Percentiles rank a stretch among this genome's conserved stretches.
Conservation (phyloP, 495 filamentous ascomycete genomes). For the Penicillium bovifimosum region DNA sequence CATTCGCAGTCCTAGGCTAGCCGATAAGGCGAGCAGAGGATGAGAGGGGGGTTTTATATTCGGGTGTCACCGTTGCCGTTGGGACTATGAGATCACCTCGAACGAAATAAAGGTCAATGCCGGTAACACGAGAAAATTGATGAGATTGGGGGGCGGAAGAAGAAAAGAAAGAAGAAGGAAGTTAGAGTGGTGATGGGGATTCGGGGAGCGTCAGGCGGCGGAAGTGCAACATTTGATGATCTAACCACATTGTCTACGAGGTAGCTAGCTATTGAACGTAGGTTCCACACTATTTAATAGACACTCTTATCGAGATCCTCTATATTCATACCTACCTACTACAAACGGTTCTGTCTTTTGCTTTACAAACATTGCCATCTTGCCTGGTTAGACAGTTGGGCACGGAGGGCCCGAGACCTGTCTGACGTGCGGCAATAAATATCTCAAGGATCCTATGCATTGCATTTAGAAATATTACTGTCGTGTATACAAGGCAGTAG, state of each 20-base stretch:
- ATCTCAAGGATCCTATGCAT: background rate
- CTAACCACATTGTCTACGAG: slow-evolving; percentile 6
- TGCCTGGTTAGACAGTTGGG: slow-evolving; percentile 5
- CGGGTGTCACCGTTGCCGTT: slow-evolving; percentile 7
- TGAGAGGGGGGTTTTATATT: slow-evolving; percentile 1
- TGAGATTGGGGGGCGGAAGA: background rate
- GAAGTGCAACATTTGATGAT: slow-evolving; percentile 33
- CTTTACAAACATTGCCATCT: background rate
- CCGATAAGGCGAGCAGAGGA: slow-evolving; percentile 16
- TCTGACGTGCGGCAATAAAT: background rate
- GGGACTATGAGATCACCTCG: slow-evolving; percentile 9
- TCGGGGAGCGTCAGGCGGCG: slow-evolving; percentile 37
- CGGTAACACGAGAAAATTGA: background rate
- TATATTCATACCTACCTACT: background rate
- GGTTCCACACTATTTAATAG: background rate
- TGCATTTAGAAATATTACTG: background rate
- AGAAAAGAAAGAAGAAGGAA: slow-evolving; percentile 6
- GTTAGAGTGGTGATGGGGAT: slow-evolving; percentile 27
- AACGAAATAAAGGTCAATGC: background rate
- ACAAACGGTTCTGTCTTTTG: background rate
- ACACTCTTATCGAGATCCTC: too few relatives aligned
- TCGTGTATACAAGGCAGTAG: background rate
- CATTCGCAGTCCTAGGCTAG: slow-evolving; percentile 35
- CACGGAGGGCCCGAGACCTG: slow-evolving; percentile 4
- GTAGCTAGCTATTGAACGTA: too few relatives aligned